Evolutionary conservation across 495 filamentous ascomycete genomes (phyloP).

Genomic region (Rostrohypoxylon terebratum): DNA sequence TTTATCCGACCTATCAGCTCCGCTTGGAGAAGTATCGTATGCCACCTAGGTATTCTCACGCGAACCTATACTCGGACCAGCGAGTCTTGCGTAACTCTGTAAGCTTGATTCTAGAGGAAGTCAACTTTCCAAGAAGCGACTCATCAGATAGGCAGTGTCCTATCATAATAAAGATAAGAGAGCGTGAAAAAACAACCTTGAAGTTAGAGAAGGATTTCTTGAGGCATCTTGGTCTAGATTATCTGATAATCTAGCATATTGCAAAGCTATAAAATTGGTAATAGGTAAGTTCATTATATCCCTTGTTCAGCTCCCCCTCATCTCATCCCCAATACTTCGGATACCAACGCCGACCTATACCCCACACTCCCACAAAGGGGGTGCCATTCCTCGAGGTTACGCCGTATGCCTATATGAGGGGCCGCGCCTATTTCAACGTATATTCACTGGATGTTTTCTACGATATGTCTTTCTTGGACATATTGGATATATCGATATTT

Average conservation of each 20-base stretch:
- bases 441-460: neutral
- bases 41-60: neutral
- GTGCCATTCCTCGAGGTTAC: neutral
- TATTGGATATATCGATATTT: neutral
- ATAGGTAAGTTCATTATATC: neutral
- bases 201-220: slow-evolving; percentile 12
- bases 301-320: slow-evolving; percentile 16
- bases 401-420: slow-evolving; percentile 10
- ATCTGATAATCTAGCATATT: slow-evolving; percentile 36
- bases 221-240: slow-evolving; percentile 22
- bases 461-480: neutral
- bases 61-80: neutral
- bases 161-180: slow-evolving; percentile 6
- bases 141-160: slow-evolving; percentile 25
- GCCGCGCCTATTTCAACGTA: slow-evolving; percentile 14
- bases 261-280: slow-evolving; percentile 1
- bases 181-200: slow-evolving; percentile 2
- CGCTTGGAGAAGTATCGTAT: neutral
- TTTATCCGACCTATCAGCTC: neutral
- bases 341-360: slow-evolving; percentile 16
- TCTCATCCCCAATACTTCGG: slow-evolving; percentile 32
- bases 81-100: neutral
- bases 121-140: neutral
- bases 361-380: slow-evolving; percentile 21
- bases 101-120: neutral